Percentiles rank a stretch among this genome's conserved stretches.
phyloP scores from a whole-genome alignment of 208 protist genomes.

The Leishmania aethiopica region DNA sequence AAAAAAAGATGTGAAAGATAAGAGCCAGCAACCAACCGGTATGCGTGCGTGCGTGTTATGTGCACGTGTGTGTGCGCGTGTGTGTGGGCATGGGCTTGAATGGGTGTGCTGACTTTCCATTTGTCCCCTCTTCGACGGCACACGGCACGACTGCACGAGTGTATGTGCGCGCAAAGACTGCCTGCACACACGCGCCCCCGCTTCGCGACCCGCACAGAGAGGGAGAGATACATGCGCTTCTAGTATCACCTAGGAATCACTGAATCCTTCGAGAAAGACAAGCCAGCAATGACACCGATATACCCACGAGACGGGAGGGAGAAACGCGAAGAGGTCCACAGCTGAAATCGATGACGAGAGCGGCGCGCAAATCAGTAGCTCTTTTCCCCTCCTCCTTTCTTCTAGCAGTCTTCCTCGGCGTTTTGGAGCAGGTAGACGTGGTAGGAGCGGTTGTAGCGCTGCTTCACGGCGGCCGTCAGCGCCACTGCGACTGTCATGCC shows the following conservation, averaged over 20 bases:
- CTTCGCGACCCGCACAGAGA: not conserved
- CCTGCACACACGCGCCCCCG: not conserved
- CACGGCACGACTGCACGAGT: not conserved
- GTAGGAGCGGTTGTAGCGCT: conserved; percentile 86
- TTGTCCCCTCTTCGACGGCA: not conserved
- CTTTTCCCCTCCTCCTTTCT: not conserved
- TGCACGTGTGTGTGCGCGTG: too few relatives aligned
- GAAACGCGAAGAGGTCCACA: not conserved
- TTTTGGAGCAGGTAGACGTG: conserved; percentile 52
- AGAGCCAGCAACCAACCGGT: not conserved
- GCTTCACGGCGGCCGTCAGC: conserved; percentile 67
- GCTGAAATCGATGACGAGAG: not conserved
- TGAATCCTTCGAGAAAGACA: not conserved
- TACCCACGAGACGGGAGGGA: not conserved
- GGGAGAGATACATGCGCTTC: not conserved
- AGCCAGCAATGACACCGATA: not conserved
- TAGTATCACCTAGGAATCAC: not conserved
- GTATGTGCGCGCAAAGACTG: not conserved
- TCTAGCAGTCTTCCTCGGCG: conserved; percentile 22
- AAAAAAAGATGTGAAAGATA: not conserved
- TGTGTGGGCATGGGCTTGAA: not conserved
- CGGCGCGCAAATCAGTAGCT: not conserved
- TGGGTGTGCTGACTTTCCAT: not conserved
- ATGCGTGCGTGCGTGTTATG: too few relatives aligned
- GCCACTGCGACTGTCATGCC: conserved; percentile 82